A percentile compares a stretch with the other conserved stretches of the same genome.
These are phyloP conservation scores for Auriculariales sp. DNA, from an alignment of 768 basidiomycete genomes.

Conservation along the genomic window DNA sequence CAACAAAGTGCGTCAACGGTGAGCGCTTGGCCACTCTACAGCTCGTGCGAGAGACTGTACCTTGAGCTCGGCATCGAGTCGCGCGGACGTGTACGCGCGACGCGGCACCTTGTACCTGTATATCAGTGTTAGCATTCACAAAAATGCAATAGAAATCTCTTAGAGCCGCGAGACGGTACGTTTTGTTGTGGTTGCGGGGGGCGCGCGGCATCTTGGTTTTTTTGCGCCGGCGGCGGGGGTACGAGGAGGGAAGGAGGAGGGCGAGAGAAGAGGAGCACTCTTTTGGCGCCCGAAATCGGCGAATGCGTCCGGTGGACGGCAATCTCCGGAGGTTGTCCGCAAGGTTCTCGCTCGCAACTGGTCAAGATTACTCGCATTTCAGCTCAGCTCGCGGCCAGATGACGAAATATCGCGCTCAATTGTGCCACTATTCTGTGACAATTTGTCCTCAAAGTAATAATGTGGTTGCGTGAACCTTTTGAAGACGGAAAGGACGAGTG, in stretches of 20 bases:
- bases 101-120: constrained; percentile 96
- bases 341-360: constrained; percentile 2
- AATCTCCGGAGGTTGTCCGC: not conserved
- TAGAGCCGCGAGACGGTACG: constrained; percentile 72
- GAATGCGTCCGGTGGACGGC: too few species aligned
- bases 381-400: too few species aligned
- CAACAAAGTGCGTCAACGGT: not conserved
- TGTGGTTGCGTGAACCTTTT: too few species aligned
- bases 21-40: constrained; percentile 2
- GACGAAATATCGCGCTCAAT: too few species aligned
- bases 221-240: constrained; percentile 35
- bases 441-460: too few species aligned
- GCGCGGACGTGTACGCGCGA: constrained; percentile 91
- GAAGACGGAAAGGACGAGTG: too few species aligned
- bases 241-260: constrained; percentile 13
- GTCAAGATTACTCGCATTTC: too few species aligned
- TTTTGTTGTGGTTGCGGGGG: constrained; percentile 86
- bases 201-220: constrained; percentile 75
- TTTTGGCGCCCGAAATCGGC: not conserved
- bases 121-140: not conserved
- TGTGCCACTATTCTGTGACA: too few species aligned
- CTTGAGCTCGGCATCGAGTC: constrained; percentile 99
- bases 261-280: constrained; percentile 3
- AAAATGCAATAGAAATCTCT: not conserved
- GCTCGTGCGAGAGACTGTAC: constrained; percentile 24